Conservation (phyloP, 441 rosid species). For the Sinapis alba region DNA sequence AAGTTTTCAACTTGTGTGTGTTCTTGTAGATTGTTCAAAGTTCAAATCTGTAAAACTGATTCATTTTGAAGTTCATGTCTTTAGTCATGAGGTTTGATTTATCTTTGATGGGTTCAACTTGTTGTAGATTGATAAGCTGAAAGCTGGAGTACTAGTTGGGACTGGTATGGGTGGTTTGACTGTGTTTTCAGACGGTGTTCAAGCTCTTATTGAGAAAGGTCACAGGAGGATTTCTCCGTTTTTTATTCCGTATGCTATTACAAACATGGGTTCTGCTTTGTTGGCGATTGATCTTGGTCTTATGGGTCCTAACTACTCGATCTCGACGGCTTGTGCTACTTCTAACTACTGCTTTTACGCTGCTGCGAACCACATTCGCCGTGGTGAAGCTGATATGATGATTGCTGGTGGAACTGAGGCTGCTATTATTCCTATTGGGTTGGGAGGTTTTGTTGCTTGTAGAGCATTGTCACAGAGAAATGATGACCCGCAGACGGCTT, state of each 20-base stretch:
- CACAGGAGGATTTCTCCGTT: slow-evolving; percentile 86
- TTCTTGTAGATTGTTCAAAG: not conserved
- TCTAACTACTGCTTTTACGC: slow-evolving; percentile 96
- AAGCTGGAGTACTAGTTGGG: slow-evolving; percentile 92
- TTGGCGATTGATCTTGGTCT: slow-evolving; percentile 90
- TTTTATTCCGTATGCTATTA: slow-evolving; percentile 91
- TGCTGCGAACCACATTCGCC: slow-evolving; percentile 98
- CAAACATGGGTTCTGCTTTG: slow-evolving; percentile 96
- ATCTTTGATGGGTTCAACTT: not conserved
- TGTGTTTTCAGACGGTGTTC: slow-evolving; percentile 85
- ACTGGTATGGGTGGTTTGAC: slow-evolving; percentile 98
- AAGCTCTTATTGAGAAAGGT: slow-evolving; percentile 82
- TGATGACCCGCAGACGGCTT: slow-evolving; percentile 93
- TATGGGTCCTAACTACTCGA: slow-evolving; percentile 98
- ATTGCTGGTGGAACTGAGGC: slow-evolving; percentile 99
- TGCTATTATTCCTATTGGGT: slow-evolving; percentile 90
- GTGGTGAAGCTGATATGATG: slow-evolving; percentile 97
- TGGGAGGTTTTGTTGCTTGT: slow-evolving; percentile 97
- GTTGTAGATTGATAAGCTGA: slow-evolving; percentile 73
- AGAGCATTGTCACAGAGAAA: slow-evolving; percentile 96
- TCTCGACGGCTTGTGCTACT: slow-evolving; percentile 98
- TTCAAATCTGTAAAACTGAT: not conserved
- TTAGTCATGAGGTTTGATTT: not conserved
- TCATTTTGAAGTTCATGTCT: not conserved
- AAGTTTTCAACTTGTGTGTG: not conserved